A percentile compares a stretch with the other conserved stretches of the same genome.
These are phyloP conservation scores for Epithele typhae DNA, from an alignment of 768 basidiomycete species.

Conservation along the genomic window DNA sequence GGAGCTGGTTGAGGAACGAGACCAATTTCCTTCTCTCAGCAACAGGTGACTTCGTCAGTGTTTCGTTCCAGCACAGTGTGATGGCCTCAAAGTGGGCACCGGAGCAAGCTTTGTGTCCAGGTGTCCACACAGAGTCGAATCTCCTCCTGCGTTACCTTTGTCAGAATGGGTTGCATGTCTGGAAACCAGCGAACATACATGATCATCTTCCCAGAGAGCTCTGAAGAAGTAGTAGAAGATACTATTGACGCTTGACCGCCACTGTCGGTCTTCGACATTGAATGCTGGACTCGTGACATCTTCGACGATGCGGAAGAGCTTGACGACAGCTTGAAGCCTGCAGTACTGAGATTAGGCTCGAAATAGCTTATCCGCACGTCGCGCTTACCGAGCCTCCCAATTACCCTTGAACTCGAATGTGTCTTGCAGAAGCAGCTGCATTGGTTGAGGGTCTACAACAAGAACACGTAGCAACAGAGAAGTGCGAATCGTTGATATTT, in stretches of 20 bases:
- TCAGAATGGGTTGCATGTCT: background rate
- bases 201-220: slow-evolving; percentile 58
- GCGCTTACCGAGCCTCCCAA: slow-evolving; percentile 51
- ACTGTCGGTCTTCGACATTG: slow-evolving; percentile 59
- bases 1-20: slow-evolving; percentile 63
- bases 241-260: slow-evolving; percentile 57
- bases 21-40: slow-evolving; percentile 54
- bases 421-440: slow-evolving; percentile 45
- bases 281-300: slow-evolving; percentile 65
- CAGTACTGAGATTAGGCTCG: background rate
- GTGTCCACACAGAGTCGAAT: slow-evolving; percentile 55
- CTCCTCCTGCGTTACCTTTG: slow-evolving; percentile 50
- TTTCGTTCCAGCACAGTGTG: slow-evolving; percentile 63
- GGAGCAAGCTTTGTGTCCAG: slow-evolving; percentile 54
- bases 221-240: slow-evolving; percentile 60
- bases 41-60: slow-evolving; percentile 49
- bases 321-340: slow-evolving; percentile 50
- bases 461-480: slow-evolving; percentile 54
- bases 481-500: slow-evolving; percentile 51
- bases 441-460: slow-evolving; percentile 59
- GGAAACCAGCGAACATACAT: slow-evolving; percentile 35
- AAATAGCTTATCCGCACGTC: background rate
- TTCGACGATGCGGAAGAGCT: slow-evolving; percentile 60
- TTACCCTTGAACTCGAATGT: slow-evolving; percentile 31
- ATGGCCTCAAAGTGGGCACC: slow-evolving; percentile 65